Evolutionary conservation across 208 protist genomes (phyloP).

Genomic region (Crithidia mellificae): DNA sequence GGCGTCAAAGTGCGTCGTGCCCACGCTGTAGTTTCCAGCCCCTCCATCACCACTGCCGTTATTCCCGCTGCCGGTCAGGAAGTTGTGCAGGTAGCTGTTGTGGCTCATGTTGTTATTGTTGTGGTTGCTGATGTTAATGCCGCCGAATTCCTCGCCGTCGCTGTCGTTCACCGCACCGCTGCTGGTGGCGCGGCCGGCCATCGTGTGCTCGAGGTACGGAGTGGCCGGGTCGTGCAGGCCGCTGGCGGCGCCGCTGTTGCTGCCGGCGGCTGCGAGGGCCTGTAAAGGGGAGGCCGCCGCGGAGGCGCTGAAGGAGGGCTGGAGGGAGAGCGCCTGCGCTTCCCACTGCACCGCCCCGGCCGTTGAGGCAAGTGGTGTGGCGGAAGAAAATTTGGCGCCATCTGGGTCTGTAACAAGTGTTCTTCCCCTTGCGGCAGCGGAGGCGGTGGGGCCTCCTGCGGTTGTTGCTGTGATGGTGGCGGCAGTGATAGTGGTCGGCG

Average conservation of each 20-base stretch:
- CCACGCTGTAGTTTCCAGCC: background rate
- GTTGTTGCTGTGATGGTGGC: background rate
- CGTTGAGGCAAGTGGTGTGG: background rate
- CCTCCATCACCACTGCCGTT: too few species aligned
- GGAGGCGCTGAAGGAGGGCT: slow-evolving; percentile 1
- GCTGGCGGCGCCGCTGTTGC: background rate
- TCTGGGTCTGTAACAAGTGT: background rate
- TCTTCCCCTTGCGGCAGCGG: too few species aligned
- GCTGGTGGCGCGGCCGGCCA: slow-evolving; percentile 1
- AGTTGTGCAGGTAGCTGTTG: too few species aligned
- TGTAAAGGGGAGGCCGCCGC: background rate
- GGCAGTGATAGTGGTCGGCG: background rate
- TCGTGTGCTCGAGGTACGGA: slow-evolving; percentile 9
- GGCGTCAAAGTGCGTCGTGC: background rate
- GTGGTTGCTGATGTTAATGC: background rate
- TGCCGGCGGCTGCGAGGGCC: background rate
- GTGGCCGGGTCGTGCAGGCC: background rate
- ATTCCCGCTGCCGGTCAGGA: too few species aligned
- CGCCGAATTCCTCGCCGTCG: slow-evolving; percentile 2
- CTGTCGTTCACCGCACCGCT: background rate
- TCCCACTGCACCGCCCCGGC: slow-evolving; percentile 3
- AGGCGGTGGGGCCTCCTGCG: too few species aligned
- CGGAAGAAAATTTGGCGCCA: background rate
- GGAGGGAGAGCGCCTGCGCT: background rate
- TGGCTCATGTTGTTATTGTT: too few species aligned